Evolutionary conservation across 2,329 filamentous ascomycete species (phyloP).

Genomic region (Trichoderma polysporum): DNA sequence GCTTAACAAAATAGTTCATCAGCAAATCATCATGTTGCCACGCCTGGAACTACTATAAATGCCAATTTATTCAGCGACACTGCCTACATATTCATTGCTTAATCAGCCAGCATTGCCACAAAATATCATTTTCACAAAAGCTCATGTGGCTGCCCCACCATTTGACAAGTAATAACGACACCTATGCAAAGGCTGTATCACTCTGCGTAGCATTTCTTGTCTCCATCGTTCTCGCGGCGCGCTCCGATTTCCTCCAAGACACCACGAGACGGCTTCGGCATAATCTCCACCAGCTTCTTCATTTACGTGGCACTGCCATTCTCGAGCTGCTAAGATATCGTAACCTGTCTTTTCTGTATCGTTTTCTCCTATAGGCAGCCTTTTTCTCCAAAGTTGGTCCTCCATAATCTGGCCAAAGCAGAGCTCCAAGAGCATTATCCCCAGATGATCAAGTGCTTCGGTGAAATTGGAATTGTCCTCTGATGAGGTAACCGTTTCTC

Average conservation of each 20-base stretch:
- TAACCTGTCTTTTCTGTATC: not conserved
- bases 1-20: too few relatives aligned
- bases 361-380: not conserved
- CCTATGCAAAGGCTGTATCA: not conserved
- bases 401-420: not conserved
- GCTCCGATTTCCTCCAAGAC: conserved; percentile 6
- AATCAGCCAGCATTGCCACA: too few relatives aligned
- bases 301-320: conserved; percentile 11
- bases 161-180: not conserved
- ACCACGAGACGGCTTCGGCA: conserved; percentile 17
- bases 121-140: not conserved
- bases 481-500: not conserved
- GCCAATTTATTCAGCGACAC: too few relatives aligned
- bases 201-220: conserved; percentile 12
- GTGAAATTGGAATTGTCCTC: not conserved
- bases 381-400: not conserved
- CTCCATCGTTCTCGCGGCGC: conserved; percentile 11
- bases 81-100: too few relatives aligned
- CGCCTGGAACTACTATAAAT: too few relatives aligned
- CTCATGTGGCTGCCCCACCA: not conserved
- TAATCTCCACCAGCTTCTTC: conserved; percentile 17
- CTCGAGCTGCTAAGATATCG: conserved; percentile 14
- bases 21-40: too few relatives aligned
- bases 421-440: not conserved
- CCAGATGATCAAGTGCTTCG: not conserved